Conservation (phyloP, 495 filamentous ascomycete species). For the Penicillium longicatenatum region DNA sequence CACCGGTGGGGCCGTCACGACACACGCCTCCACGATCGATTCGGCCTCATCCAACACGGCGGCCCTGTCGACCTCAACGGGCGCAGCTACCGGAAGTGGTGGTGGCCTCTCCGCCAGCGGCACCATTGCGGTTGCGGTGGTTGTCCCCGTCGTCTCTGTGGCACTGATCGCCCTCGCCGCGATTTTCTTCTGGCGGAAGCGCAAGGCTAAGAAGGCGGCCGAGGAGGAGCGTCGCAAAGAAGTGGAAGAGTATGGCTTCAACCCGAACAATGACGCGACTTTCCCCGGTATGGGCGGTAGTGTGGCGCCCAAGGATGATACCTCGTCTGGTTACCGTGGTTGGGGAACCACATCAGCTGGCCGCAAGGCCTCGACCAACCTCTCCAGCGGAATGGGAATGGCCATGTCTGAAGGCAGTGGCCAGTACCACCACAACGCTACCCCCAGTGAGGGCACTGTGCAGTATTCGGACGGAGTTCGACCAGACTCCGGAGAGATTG, state of each 20-base stretch:
- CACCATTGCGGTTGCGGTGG: conserved; percentile 89
- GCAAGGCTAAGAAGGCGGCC: conserved; percentile 80
- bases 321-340: conserved; percentile 79
- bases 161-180: conserved; percentile 75
- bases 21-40: conserved; percentile 22
- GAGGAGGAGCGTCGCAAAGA: conserved; percentile 90
- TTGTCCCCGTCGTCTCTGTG: conserved; percentile 88
- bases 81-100: conserved; percentile 27
- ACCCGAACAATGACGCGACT: conserved; percentile 90
- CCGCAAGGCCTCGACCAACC: conserved; percentile 83
- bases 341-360: conserved; percentile 90
- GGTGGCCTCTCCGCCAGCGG: conserved; percentile 59
- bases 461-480: conserved; percentile 65
- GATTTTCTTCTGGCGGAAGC: conserved; percentile 83
- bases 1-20: conserved; percentile 9
- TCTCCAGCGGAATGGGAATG: conserved; percentile 73
- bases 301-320: conserved; percentile 65
- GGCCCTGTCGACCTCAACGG: conserved; percentile 27
- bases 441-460: conserved; percentile 67
- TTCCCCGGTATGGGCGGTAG: conserved; percentile 61
- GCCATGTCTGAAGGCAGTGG: conserved; percentile 73
- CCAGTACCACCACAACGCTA: conserved; percentile 59
- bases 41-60: conserved; percentile 31
- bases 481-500: conserved; percentile 63
- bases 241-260: conserved; percentile 94